Conservation (phyloP, 306 rosid genomes). For the Prinsepia uniflora region DNA sequence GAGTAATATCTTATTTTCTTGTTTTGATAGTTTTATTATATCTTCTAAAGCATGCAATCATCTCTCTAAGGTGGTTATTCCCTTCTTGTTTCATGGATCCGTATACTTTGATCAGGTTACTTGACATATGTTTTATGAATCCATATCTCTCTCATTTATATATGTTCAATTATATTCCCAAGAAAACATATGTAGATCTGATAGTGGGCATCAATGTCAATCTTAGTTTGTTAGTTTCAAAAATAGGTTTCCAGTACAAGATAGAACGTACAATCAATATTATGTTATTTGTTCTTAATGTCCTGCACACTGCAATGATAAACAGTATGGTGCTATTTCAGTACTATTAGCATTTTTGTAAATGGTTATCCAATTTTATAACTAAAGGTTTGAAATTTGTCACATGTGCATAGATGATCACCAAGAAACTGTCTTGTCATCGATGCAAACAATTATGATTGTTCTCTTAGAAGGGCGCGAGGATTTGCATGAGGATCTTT, state of each 20-base stretch:
- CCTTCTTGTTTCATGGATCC: not conserved
- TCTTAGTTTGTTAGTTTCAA: not conserved
- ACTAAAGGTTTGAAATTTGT: not conserved
- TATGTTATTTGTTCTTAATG: not conserved
- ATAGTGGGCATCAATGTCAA: not conserved
- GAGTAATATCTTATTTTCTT: slow-evolving; percentile 4
- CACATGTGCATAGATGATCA: slow-evolving; percentile 48
- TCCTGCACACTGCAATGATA: no score
- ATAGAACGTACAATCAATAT: not conserved
- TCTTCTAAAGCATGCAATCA: slow-evolving; percentile 5
- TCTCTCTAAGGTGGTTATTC: not conserved
- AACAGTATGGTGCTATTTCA: no score
- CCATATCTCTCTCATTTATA: not conserved
- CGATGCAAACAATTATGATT: slow-evolving; percentile 90
- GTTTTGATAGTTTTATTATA: not conserved
- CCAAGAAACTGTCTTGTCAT: slow-evolving; percentile 75
- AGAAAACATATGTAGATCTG: not conserved
- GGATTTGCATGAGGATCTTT: no score
- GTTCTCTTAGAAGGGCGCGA: slow-evolving; percentile 25
- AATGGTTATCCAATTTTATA: no score
- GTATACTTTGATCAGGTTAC: not conserved
- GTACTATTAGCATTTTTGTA: no score
- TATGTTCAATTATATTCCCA: not conserved
- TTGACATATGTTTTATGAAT: not conserved
- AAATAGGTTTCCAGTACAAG: not conserved